phyloP scores from a whole-genome alignment of 2,329 filamentous ascomycete species.

The Neurospora sp. region DNA sequence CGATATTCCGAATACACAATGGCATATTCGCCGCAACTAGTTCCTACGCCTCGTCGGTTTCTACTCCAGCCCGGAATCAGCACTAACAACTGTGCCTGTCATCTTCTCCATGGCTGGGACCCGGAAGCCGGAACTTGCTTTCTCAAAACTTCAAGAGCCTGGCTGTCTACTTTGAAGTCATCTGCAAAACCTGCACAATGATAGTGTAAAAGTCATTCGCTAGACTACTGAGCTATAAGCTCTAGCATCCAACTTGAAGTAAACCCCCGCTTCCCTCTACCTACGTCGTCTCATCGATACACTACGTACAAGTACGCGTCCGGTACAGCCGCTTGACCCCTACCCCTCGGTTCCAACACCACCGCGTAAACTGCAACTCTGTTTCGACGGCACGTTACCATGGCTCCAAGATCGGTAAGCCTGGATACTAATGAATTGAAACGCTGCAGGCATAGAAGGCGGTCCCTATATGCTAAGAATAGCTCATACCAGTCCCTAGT shows the following conservation, averaged over 20 bases:
- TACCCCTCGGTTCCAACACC: slow-evolving; percentile 8
- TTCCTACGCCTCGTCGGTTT: background rate
- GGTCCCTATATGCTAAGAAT: slow-evolving; percentile 24
- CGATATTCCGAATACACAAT: background rate
- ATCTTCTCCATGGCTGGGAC: background rate
- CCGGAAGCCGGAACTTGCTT: background rate
- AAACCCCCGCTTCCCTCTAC: background rate
- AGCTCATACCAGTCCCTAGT: slow-evolving; percentile 15
- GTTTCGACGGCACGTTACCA: slow-evolving; percentile 22
- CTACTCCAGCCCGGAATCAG: background rate
- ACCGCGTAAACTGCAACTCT: slow-evolving; percentile 19
- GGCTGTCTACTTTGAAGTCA: background rate
- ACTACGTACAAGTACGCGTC: background rate
- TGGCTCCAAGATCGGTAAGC: slow-evolving; percentile 23
- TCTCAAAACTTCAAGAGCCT: background rate
- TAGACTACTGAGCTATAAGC: background rate
- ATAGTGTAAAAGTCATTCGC: background rate
- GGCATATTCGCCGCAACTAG: background rate
- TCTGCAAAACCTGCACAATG: background rate
- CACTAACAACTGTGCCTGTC: background rate
- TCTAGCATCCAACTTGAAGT: background rate
- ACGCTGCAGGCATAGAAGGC: slow-evolving; percentile 22
- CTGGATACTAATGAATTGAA: slow-evolving; percentile 21
- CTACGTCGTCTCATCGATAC: background rate
- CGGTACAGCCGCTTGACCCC: slow-evolving; percentile 9